Base-by-base conservation (phyloP, 2,329 filamentous ascomycete genomes). In the Eutypa lata region DNA sequence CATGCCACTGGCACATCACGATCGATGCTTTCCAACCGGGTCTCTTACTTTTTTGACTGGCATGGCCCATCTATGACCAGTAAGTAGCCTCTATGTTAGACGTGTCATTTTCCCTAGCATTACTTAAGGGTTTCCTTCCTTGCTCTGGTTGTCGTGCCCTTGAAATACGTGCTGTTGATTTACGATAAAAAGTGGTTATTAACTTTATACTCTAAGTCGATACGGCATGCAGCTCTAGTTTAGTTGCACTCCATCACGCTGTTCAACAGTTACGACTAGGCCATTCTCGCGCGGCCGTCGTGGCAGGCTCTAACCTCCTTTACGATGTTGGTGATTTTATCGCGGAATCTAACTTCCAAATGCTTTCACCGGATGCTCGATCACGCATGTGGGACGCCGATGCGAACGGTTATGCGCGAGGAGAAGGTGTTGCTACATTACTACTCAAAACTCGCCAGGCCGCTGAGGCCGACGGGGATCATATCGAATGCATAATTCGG, bases 401-500 rank as follows among this genome's bases (percentile, higher is more conserved):
- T 3, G 62, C 58, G 1, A 52, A 62, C 31, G 62, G 62, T 2
- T 65, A 65, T 46, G 61, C 54, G 2, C 60, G 62, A 4, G 62
- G 61, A 1, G 62, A 65, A 14, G 62, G 61, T 19, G 48, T 61
- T 3, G 57, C 57, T 2, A 52, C 51, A 3, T 50, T 81, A 0
- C 59, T 80, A 0, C 55, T 82, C 1, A 82, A 81, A 52, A 63
- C 58, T 1, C 61, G 79, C 7, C 67, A 57, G 22, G 56, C 65
- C 1, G 79, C 79, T 0, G 49, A 78, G 6, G 62, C 3, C 18
- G 52, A 65, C 47, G 56, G 59, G 42, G 54, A 63, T 37, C 45
- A 56, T n/a, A 59, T 61, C 24, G 55, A 59, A 7, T 56, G 48
- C 19, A 47, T 60, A 8, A 57, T 61, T 19, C 57, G 58, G 7